Evolutionary conservation across 371 early-diverging fungal species (phyloP).

Genomic region (Funneliformis caledonium): DNA sequence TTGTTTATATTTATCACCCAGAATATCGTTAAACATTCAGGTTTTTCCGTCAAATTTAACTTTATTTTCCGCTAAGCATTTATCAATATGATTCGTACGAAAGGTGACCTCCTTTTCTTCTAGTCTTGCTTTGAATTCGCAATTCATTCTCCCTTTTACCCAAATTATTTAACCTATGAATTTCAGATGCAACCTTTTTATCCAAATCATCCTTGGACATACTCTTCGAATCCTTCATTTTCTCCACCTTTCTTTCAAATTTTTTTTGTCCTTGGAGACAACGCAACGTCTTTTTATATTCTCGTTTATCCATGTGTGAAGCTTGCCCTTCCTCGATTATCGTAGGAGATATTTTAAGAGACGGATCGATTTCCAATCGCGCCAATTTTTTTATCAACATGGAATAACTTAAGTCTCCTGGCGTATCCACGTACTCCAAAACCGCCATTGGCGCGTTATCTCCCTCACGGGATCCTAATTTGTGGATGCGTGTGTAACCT

Average conservation of each 20-base stretch:
- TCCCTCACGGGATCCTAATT: conserved; percentile 78
- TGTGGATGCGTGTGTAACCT: conserved; percentile 91
- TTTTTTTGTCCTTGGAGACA: conserved; percentile 12
- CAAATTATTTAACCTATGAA: neutral
- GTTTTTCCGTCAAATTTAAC: neutral
- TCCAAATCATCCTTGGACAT: conserved; percentile 31
- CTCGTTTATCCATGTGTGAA: neutral
- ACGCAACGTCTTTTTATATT: neutral
- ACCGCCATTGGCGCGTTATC: conserved; percentile 93
- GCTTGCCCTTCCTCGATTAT: conserved; percentile 22
- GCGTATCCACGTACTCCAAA: conserved; percentile 81
- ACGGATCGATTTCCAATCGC: conserved; percentile 41
- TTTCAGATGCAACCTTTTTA: conserved; percentile 15
- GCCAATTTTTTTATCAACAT: conserved; percentile 58
- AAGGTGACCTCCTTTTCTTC: conserved; percentile 33
- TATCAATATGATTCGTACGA: conserved; percentile 25
- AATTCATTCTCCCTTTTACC: conserved; percentile 4
- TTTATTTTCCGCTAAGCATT: neutral
- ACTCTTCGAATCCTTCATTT: conserved; percentile 32
- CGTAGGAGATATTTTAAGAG: conserved; percentile 18
- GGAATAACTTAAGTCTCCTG: conserved; percentile 61
- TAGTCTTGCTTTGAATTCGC: neutral
- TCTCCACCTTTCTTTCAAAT: conserved; percentile 25
- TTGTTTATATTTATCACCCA: neutral
- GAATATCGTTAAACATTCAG: neutral